Evolutionary conservation across 83 land plant genomes (phyloP).

Genomic region (Isoetes engelmannii): DNA sequence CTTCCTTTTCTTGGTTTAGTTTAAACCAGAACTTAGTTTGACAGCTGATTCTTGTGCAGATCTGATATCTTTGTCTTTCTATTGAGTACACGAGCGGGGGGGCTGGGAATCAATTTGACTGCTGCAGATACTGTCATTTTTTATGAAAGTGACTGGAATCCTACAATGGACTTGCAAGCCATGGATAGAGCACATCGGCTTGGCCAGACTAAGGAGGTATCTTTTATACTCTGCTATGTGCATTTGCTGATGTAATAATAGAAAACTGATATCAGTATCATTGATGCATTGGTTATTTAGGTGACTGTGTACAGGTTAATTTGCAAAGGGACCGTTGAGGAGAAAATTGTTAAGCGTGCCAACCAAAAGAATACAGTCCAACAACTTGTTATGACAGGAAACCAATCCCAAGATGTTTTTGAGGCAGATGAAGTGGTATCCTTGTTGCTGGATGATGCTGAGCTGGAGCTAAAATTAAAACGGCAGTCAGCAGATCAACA

Average conservation of each 20-base stretch:
- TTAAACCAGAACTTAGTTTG: neutral
- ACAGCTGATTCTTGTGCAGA: constrained; percentile 39
- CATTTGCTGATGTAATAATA: neutral
- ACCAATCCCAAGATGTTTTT: constrained; percentile 72
- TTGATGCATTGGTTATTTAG: constrained; percentile 27
- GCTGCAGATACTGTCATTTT: constrained; percentile 98
- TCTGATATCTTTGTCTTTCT: constrained; percentile 91
- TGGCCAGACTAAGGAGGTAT: constrained; percentile 95
- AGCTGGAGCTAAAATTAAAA: constrained; percentile 77
- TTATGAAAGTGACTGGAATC: constrained; percentile 99
- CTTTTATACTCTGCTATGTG: constrained; percentile 13
- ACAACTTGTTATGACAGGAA: constrained; percentile 96
- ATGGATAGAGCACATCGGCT: constrained; percentile 99
- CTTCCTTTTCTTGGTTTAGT: neutral
- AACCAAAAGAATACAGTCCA: constrained; percentile 97
- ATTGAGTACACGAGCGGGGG: constrained; percentile 97
- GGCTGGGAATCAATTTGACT: constrained; percentile 92
- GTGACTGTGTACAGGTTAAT: constrained; percentile 93
- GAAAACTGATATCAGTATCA: neutral
- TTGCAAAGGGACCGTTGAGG: constrained; percentile 95
- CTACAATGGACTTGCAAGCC: constrained; percentile 92
- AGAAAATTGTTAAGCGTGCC: constrained; percentile 93
- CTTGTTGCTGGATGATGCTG: constrained; percentile 90
- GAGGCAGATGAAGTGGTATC: constrained; percentile 94
- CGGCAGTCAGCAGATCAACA: constrained; percentile 49